These are phyloP conservation scores for Apiosordaria backusii DNA, from an alignment of 495 filamentous ascomycete genomes.

Conservation along the genomic window DNA sequence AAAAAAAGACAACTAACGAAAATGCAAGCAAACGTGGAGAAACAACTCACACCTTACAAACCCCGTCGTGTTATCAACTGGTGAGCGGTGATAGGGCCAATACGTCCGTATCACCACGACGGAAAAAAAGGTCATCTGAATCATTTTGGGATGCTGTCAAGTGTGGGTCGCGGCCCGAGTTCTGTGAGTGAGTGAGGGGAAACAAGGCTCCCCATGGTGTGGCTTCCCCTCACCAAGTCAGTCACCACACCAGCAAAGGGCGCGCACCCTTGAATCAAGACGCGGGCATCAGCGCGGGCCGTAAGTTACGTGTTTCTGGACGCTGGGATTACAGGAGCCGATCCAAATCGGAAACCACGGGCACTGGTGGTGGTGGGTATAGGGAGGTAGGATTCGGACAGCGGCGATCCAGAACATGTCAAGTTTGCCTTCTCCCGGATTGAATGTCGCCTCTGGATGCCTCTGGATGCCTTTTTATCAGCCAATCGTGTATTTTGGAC, in stretches of 20 bases:
- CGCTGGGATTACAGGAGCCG: neutral
- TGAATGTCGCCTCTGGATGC: too few species aligned
- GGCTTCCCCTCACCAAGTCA: neutral
- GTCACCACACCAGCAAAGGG: neutral
- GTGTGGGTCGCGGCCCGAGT: constrained; percentile 10
- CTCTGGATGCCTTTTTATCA: neutral
- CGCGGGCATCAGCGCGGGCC: neutral
- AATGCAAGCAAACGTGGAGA: neutral
- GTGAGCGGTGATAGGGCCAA: neutral
- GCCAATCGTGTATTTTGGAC: neutral
- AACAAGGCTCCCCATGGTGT: neutral
- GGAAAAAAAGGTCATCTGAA: constrained; percentile 11
- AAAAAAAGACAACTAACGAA: neutral
- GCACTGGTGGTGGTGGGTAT: neutral
- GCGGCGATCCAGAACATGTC: too few species aligned
- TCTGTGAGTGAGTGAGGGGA: too few species aligned
- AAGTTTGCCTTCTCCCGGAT: too few species aligned
- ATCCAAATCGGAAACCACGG: neutral
- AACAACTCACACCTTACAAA: neutral
- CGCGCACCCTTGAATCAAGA: neutral
- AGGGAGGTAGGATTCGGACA: neutral
- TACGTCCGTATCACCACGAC: neutral
- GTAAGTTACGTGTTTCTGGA: neutral
- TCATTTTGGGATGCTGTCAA: constrained; percentile 8
- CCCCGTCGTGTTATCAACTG: too few species aligned